These are phyloP conservation scores for Bolboschoenus planiculmis DNA, from an alignment of 176 grass and related monocot genomes.

Conservation along the genomic window DNA sequence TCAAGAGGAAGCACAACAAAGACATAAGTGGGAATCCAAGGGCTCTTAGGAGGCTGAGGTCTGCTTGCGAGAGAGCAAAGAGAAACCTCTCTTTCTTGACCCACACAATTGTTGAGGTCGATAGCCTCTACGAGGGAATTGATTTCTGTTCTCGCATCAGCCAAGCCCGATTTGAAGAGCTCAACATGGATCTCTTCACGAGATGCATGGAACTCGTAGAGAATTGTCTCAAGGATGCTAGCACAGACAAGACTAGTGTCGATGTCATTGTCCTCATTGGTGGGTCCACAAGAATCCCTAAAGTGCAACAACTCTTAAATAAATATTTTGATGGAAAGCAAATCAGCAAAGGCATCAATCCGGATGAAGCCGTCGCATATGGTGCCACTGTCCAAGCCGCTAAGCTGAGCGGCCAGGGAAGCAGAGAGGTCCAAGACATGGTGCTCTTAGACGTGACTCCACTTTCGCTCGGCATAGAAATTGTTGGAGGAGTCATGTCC, in stretches of 20 bases:
- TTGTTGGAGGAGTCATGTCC: not conserved
- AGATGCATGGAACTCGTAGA: slow-evolving; percentile 32
- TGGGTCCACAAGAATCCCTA: slow-evolving; percentile 26
- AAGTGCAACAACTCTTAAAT: slow-evolving; percentile 8
- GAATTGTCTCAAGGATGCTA: slow-evolving; percentile 25
- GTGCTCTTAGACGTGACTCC: slow-evolving; percentile 17
- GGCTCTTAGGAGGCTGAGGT: slow-evolving; percentile 16
- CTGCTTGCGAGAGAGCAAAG: slow-evolving; percentile 24
- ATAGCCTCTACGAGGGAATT: slow-evolving; percentile 24
- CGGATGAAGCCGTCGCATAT: slow-evolving; percentile 20
- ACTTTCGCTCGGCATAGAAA: slow-evolving; percentile 11
- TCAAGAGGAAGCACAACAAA: slow-evolving; percentile 12
- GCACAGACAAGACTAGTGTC: slow-evolving; percentile 19
- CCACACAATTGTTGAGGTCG: slow-evolving; percentile 7
- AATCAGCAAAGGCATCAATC: slow-evolving; percentile 18
- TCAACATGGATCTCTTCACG: slow-evolving; percentile 37
- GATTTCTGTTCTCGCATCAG: slow-evolving; percentile 32
- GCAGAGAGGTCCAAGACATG: not conserved
- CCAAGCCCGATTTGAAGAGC: slow-evolving; percentile 32
- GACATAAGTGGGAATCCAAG: not conserved
- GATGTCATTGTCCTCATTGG: slow-evolving; percentile 21
- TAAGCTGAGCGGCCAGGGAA: not conserved
- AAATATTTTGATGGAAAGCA: slow-evolving; percentile 11
- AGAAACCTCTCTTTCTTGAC: slow-evolving; percentile 5
- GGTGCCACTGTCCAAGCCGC: not conserved